phyloP scores from a whole-genome alignment of 1,284 basidiomycete genomes.

The Cystobasidium pallidum region DNA sequence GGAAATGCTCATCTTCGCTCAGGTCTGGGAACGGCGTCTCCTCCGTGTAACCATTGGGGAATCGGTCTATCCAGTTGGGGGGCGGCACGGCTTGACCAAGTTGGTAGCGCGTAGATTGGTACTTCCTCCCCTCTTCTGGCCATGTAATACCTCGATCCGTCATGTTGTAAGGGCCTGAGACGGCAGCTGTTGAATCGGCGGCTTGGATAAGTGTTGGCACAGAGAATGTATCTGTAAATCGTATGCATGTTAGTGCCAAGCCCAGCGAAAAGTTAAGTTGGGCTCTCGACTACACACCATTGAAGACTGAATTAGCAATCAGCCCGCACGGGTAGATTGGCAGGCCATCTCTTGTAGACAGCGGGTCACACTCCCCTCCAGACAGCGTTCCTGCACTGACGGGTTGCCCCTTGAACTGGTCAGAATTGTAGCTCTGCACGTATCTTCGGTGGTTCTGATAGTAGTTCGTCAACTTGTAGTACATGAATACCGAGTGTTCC shows the following conservation, averaged over 20 bases:
- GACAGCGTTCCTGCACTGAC: conserved; percentile 65
- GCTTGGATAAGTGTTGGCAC: conserved; percentile 34
- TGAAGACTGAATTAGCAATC: conserved; percentile 98
- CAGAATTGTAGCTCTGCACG: conserved; percentile 83
- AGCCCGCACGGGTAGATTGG: conserved; percentile 92
- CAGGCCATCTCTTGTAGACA: conserved; percentile 64
- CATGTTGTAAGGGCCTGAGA: conserved; percentile 72
- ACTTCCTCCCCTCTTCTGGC: conserved; percentile 91
- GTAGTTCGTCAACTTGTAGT: conserved; percentile 77
- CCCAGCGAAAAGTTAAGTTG: neutral
- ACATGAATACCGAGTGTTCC: conserved; percentile 78
- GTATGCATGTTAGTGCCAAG: neutral
- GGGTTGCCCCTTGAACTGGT: conserved; percentile 80
- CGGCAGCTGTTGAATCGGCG: conserved; percentile 67
- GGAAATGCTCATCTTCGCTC: conserved; percentile 84
- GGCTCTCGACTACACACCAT: conserved; percentile 66
- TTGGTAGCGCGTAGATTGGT: conserved; percentile 59
- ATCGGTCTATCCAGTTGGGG: conserved; percentile 81
- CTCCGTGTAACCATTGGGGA: conserved; percentile 73
- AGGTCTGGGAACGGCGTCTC: conserved; percentile 75
- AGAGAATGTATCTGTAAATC: conserved; percentile 17
- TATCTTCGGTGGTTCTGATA: conserved; percentile 99
- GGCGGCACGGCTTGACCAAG: conserved; percentile 78
- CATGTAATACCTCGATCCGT: conserved; percentile 84
- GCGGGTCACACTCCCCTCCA: conserved; percentile 84